A percentile compares a stretch with the other conserved stretches of the same genome.
Conservation (phyloP, 2,329 filamentous ascomycete genomes). For the Fusarium compactum region DNA sequence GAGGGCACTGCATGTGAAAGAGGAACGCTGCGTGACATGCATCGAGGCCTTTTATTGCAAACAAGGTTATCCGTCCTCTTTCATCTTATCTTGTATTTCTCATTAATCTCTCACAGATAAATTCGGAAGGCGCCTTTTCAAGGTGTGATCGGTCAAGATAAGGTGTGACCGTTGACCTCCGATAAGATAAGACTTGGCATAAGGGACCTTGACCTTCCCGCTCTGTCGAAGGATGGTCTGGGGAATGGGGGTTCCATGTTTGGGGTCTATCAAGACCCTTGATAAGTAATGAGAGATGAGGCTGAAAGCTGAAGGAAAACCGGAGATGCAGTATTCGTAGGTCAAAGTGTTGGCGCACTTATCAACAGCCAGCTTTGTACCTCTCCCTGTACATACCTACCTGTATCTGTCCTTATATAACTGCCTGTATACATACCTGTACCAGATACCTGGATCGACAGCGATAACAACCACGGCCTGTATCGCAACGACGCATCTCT, state of each 20-base stretch:
- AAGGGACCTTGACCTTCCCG: not conserved
- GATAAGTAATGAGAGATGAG: not conserved
- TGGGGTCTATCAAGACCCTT: conserved; percentile 1
- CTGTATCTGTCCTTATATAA: not conserved
- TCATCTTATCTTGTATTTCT: conserved; percentile 1
- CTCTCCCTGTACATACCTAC: not conserved
- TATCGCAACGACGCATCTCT: not conserved
- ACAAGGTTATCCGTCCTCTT: not conserved
- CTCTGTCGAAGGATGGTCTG: not conserved
- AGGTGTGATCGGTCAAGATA: not conserved
- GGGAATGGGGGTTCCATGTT: not conserved
- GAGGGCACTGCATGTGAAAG: conserved; percentile 20
- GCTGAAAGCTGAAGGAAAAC: conserved; percentile 4
- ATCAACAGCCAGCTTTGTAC: not conserved
- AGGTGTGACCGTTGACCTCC: conserved; percentile 10
- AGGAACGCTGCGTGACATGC: conserved; percentile 21
- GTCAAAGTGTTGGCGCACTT: not conserved
- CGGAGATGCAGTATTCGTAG: not conserved
- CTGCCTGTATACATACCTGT: not conserved
- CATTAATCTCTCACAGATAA: conserved; percentile 12
- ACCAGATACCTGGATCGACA: conserved; percentile 1
- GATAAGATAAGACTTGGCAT: not conserved
- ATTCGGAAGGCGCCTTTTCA: conserved; percentile 1
- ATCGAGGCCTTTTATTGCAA: conserved; percentile 4
- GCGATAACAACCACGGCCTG: not conserved